phyloP scores from a whole-genome alignment of 176 grass and related monocot species.

The Neostapfia colusana region DNA sequence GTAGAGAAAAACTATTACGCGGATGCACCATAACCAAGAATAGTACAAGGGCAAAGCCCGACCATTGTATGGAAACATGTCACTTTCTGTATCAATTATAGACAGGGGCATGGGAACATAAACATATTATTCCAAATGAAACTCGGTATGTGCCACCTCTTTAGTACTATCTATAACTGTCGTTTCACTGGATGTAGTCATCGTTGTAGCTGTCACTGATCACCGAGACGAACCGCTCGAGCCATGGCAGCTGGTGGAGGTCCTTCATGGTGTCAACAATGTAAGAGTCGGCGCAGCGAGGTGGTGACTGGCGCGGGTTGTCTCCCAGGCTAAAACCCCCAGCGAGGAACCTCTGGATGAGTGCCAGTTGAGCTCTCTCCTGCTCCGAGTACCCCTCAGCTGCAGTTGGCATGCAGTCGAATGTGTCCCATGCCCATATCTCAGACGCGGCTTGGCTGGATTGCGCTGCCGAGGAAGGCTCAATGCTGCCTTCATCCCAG shows the following conservation, averaged over 20 bases:
- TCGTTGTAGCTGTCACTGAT: constrained; percentile 96
- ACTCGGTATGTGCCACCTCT: constrained; percentile 47
- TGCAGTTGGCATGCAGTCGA: constrained; percentile 62
- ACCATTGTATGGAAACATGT: constrained; percentile 20
- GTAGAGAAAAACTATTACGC: background rate
- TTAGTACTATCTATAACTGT: constrained; percentile 51
- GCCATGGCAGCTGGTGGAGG: constrained; percentile 97
- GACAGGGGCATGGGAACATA: constrained; percentile 21
- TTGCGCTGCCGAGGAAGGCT: constrained; percentile 15
- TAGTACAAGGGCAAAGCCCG: background rate
- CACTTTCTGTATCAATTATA: constrained; percentile 31
- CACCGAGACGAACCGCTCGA: constrained; percentile 97
- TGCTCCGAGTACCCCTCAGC: constrained; percentile 92
- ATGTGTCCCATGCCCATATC: constrained; percentile 89
- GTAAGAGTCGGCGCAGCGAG: constrained; percentile 70
- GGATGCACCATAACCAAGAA: background rate
- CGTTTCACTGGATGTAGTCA: constrained; percentile 88
- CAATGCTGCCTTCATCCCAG: constrained; percentile 58
- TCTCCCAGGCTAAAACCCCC: constrained; percentile 85
- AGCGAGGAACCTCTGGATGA: constrained; percentile 85
- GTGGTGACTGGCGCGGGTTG: constrained; percentile 66
- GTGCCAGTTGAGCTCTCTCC: constrained; percentile 83
- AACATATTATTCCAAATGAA: constrained; percentile 32
- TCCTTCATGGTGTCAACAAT: constrained; percentile 89
- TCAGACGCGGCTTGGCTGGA: constrained; percentile 68